Base-by-base conservation (phyloP, 148 eudicot species). In the Silene conica region DNA sequence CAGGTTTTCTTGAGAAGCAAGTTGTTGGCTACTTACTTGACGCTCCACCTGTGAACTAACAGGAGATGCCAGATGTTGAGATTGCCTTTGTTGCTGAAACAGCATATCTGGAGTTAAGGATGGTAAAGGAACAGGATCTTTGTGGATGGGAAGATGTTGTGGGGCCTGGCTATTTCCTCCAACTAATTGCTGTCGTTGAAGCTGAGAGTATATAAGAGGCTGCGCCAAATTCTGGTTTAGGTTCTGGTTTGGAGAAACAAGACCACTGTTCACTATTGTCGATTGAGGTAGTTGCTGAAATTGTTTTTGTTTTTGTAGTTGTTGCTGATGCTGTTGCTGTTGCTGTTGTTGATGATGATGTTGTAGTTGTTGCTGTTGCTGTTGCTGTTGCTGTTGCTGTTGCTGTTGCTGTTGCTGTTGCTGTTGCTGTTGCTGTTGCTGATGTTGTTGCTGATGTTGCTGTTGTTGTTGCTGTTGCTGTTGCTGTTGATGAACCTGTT, bases 41-140 rank as follows among this genome's bases (percentile, higher is more conserved):
- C 82, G 65, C 69, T 80, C 81, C 64, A 66, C 55, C 31, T 83
- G 86, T 43, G 83, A 43, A 65, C 59, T 76, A 23, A 73, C 73
- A 63, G 86, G 74, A 64, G 86, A 76, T 62, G 69, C 43, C 72
- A 73, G 41, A 62, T 76, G 88, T n/a, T 89, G 87, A 64, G 89
- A 85, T 60, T 82, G 89, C 81, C 87, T 83, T 79, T 85, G 91
- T 76, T 89, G 98, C 82, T 89, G 98, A 82, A 86, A 88, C 75
- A 88, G 97, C 79, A 86, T 63, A 61, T 91, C 97, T 45, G 85
- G 86, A 20, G 84, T 80, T 74, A 87, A 74, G 13, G 93, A 77
- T 60, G 88, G 72, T 73, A 74, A 57, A 63, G 43, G 1, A n/a
- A 41, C 21, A 20, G 70, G 20, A 43, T 67, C 70, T 43, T 45